Evolutionary conservation across 2,329 filamentous ascomycete species (phyloP), one percentile per base, ranked within the genome.

Genomic region (Alternaria metachromatica): DNA sequence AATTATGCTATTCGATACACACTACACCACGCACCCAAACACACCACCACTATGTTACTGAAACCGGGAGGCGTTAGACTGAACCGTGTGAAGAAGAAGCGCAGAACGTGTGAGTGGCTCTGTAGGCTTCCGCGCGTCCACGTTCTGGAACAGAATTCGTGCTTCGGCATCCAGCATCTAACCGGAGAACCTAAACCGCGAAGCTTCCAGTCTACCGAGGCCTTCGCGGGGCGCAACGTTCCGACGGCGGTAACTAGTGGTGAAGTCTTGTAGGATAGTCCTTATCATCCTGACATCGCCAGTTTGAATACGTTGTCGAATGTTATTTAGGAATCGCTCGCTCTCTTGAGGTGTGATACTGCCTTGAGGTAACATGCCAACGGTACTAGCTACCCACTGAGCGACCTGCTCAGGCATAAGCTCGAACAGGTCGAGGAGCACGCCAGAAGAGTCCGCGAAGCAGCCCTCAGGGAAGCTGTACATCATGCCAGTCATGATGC

Each of bases 401-500:
- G 92, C 89, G 13, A 94, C 93, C 76, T 96, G 87, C 58, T 88
- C 84, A 0, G 96, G 96, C 76, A 96, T 84, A 44, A 98, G 84
- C 78, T 97, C 91, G 77, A 99, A 97, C 68, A 98, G 85, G 4
- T 91, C 90, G 64, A 99, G 88, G 56, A 99, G 83, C n/a, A 97
- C 93, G 5, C 94, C 94, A 53, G 93, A 97, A 15, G 94, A 94
- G 77, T 99, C 96, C 0, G 94, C 90, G 76, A 98, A 97, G 82
- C 94, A 97, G 79, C 98, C 96, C 46, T 92, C 89, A 0, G 96
- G 96, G 82, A 99, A 99, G 0, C 92, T 96, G 79, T 97, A 97
- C 95, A 99, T 98, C 94, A 99, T 97, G 64, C 96, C 96, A 1
- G 94, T 96, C 83, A 99, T 86, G 62, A 97, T 90, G 67, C 94